Conservation (phyloP, 2,329 filamentous ascomycete genomes). For the Colletotrichum gloeosporioides region DNA sequence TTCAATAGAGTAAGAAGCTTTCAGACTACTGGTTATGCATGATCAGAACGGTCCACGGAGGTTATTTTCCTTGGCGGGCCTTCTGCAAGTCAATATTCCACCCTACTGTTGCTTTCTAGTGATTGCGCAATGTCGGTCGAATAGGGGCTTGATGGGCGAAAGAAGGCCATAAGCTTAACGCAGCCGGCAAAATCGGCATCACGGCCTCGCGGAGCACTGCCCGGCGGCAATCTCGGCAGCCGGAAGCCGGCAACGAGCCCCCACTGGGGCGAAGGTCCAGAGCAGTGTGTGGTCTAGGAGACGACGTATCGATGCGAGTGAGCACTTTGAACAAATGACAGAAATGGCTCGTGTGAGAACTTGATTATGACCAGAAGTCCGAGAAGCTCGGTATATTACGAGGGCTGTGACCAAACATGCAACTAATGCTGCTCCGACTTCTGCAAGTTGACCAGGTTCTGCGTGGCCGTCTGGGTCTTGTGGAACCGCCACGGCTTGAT, state of each 20-base stretch:
- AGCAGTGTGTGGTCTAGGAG: background rate
- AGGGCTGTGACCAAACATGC: too few relatives aligned
- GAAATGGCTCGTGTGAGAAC: background rate
- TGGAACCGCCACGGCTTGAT: conserved; percentile 29
- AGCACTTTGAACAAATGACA: background rate
- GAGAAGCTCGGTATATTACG: background rate
- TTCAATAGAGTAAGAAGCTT: background rate
- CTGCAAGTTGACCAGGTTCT: background rate
- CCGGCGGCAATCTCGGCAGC: background rate
- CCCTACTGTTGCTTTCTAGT: background rate
- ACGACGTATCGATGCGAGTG: background rate
- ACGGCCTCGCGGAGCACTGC: background rate
- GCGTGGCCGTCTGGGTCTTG: conserved; percentile 18
- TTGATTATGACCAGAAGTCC: background rate
- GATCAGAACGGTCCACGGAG: background rate
- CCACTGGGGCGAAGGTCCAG: too few relatives aligned
- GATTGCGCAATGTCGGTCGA: background rate
- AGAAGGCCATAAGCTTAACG: background rate
- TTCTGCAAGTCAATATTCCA: background rate
- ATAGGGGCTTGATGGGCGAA: background rate
- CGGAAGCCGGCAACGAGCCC: background rate
- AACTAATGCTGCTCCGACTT: background rate
- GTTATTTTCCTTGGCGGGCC: background rate
- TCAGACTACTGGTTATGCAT: background rate
- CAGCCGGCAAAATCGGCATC: background rate